Percentiles rank a stretch among this genome's conserved stretches.
Evolutionary conservation across 2,329 filamentous ascomycete species (phyloP).

Genomic region (Sporothrix humicola): DNA sequence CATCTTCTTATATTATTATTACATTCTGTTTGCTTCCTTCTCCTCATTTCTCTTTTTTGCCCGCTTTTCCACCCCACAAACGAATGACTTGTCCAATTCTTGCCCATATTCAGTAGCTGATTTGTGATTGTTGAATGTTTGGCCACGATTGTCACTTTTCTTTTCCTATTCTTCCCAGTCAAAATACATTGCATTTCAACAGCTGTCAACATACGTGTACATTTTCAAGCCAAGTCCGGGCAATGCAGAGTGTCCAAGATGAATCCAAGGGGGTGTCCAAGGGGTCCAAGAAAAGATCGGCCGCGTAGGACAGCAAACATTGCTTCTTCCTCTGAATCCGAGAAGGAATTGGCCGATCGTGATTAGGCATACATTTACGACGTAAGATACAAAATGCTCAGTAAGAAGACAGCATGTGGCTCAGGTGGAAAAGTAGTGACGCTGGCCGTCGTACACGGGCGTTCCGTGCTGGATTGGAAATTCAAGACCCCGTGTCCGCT

Average conservation of each 20-base stretch:
- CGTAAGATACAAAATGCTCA: no score
- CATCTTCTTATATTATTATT: neutral
- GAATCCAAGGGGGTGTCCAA: no score
- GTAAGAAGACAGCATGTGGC: neutral
- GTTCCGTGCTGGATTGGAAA: constrained; percentile 11
- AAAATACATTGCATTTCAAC: neutral
- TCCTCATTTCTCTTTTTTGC: neutral
- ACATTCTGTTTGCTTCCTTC: neutral
- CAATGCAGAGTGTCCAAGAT: no score
- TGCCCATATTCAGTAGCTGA: neutral
- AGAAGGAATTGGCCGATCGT: neutral
- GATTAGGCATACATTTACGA: neutral
- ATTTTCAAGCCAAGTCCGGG: no score
- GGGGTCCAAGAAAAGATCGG: neutral
- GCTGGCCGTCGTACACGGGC: neutral
- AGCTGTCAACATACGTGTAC: no score
- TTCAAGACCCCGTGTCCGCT: neutral
- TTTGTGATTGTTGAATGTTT: no score
- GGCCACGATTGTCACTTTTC: neutral
- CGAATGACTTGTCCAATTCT: neutral
- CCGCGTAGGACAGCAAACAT: neutral
- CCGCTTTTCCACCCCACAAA: neutral
- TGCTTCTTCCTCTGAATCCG: neutral
- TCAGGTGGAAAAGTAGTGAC: neutral
- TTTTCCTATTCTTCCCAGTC: neutral